Evolutionary conservation across 495 filamentous ascomycete species (phyloP), one percentile per base, ranked within the genome.

Genomic region (Xanthoparmelia taractica): DNA sequence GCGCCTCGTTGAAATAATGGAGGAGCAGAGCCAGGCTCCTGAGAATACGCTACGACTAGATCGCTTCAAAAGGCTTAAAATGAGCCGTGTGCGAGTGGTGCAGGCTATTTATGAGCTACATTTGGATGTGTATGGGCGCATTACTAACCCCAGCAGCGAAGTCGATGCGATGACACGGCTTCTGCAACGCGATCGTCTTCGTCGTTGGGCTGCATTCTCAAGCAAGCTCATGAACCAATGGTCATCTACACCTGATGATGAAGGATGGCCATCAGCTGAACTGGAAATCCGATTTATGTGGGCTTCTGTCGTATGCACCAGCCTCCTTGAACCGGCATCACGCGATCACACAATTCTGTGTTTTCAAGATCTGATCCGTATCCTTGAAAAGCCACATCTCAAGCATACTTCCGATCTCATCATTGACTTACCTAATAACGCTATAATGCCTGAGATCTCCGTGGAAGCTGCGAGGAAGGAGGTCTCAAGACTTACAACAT

Each of bases 31-130:
- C 27, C 2, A 29, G 23, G 20, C 10, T 55, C 1, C 27, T n/a
- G 33, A 38, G 13, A 34, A 20, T 40, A 17, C 34, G 18, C 17
- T 27, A 15, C 20, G 40, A 18, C 17, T 40, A 38, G 34, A 40
- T 23, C 34, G 6, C 72, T 83, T 13, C 54, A 73, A 47, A 2
- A 40, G 27, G 40, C 18, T 20, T 25, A 63, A 45, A 29, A 57
- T n/a, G 57, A 38, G 69, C 66, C 17, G 54, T 72, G 59, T 74
- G 37, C 77, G 82, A n/a, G 83, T 93, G 71, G 78, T 86, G 1
- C 84, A 97, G 68, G 85, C 86, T 59, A 76, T 95, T 1, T 92
- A 91, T 64, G 94, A 99, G 72, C 77, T 99, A 12, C 91, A 97
- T 68, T 78, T 98, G 2, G 93, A 97, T 61, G 78, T 92, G 11